These are phyloP conservation scores for Echinosophora koreensis DNA, from an alignment of 306 rosid species.

Conservation along the genomic window DNA sequence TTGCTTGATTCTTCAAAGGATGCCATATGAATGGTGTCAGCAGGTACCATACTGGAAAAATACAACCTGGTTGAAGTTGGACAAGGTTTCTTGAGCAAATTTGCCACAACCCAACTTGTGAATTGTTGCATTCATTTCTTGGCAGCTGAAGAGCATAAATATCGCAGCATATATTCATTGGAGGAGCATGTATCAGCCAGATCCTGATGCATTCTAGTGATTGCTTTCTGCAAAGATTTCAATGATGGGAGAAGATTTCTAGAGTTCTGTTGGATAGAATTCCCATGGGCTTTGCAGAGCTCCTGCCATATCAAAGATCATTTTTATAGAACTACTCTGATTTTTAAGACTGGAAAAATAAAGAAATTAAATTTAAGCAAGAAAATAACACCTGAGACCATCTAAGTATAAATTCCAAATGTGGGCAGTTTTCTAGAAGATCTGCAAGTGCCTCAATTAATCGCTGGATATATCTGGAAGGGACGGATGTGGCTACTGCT, in stretches of 20 bases:
- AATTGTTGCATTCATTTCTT: slow-evolving; percentile 50
- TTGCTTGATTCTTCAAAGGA: slow-evolving; percentile 28
- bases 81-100: slow-evolving; percentile 13
- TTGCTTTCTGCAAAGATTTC: slow-evolving; percentile 82
- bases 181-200: slow-evolving; percentile 90
- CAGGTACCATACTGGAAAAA: slow-evolving; percentile 16
- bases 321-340: neutral
- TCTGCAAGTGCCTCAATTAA: slow-evolving; percentile 84
- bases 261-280: slow-evolving; percentile 74
- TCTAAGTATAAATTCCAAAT: slow-evolving; percentile 86
- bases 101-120: slow-evolving; percentile 13
- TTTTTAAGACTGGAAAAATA: neutral
- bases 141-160: slow-evolving; percentile 67
- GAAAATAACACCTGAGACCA: slow-evolving; percentile 80
- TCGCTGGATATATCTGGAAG: slow-evolving; percentile 78
- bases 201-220: slow-evolving; percentile 83
- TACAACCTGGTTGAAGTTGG: slow-evolving; percentile 32
- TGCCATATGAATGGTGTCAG: slow-evolving; percentile 7
- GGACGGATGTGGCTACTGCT: slow-evolving; percentile 68
- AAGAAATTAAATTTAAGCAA: slow-evolving; percentile 3
- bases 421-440: slow-evolving; percentile 83
- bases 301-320: slow-evolving; percentile 67
- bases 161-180: slow-evolving; percentile 82
- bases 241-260: slow-evolving; percentile 82
- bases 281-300: slow-evolving; percentile 83